Percentiles rank a stretch among this genome's conserved stretches.
These are phyloP conservation scores for Fusarium sambucinum DNA, from an alignment of 2,329 filamentous ascomycete species.

Conservation along the genomic window DNA sequence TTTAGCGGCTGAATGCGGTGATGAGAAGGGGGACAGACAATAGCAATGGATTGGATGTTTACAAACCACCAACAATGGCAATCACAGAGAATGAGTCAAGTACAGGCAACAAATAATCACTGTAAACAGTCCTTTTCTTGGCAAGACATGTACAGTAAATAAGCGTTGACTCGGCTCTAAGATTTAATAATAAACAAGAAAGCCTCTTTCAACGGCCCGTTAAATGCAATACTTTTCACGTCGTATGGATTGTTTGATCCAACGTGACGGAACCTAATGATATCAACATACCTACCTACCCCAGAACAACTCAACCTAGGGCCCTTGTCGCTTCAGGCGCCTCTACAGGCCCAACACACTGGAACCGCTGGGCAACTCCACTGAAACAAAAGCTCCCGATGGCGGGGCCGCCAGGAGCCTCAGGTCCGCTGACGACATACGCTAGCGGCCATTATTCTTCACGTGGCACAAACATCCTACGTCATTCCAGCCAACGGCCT, in stretches of 20 bases:
- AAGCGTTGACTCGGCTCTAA: not conserved
- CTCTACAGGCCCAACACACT: slow-evolving; percentile 23
- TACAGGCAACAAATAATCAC: slow-evolving; percentile 10
- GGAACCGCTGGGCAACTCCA: slow-evolving; percentile 20
- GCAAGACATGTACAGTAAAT: not conserved
- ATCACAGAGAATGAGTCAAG: slow-evolving; percentile 21
- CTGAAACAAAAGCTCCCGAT: slow-evolving; percentile 15
- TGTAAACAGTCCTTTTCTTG: not conserved
- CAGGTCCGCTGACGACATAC: slow-evolving; percentile 40
- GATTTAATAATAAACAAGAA: not conserved
- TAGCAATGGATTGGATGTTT: slow-evolving; percentile 3
- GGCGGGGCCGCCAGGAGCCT: slow-evolving; percentile 18
- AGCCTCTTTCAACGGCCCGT: not conserved
- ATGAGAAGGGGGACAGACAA: not conserved
- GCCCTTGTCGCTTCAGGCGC: slow-evolving; percentile 32
- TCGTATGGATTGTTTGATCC: slow-evolving; percentile 12
- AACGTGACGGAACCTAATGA: slow-evolving; percentile 7
- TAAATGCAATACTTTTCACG: not conserved
- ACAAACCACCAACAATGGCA: slow-evolving; percentile 6
- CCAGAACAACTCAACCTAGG: not conserved
- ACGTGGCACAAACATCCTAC: slow-evolving; percentile 33
- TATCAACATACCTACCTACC: slow-evolving; percentile 7
- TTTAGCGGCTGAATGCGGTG: slow-evolving; percentile 25
- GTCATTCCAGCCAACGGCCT: slow-evolving; percentile 28
- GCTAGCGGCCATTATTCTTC: slow-evolving; percentile 28